Base-by-base conservation (phyloP, 2,329 filamentous ascomycete species). In the Gremmenia infestans region DNA sequence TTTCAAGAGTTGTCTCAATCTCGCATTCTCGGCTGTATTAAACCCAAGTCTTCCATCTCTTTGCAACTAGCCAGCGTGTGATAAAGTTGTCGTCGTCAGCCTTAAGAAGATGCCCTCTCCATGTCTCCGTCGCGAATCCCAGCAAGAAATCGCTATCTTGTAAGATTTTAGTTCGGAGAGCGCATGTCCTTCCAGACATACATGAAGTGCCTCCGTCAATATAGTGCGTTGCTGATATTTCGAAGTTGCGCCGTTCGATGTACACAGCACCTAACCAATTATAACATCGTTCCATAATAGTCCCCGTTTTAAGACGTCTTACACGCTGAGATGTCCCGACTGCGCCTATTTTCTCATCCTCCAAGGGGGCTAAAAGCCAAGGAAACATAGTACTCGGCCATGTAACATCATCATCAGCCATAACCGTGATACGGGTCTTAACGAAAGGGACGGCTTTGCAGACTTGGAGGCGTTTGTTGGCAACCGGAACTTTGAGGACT, bases 21-120 rank as follows among this genome's bases (percentile, higher is more conserved):
- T 93, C 89, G 66, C 89, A 93, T 70, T 93, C 89, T 48, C 81
- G 83, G 71, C 95, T 87, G 73, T 95, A 95, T 75, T 97, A 91
- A 72, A 96, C 87, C 78, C 88, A 91, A 28, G 91, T 96, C 74
- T 93, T 90, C 88, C 89, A 94, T 63, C 86, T 82, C 75, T 95
- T 87, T 63, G 84, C 88, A 67, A 96, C 91, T 68, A 96, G 81
- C 91, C 91, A 97, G 55, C 92, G 86, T 15, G 91, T 96, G 66
- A 97, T 90, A 74, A 96, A 96, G 74, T 97, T 97, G 78, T 96
- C 92, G 72, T 97, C 91, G 72, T 96, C 91, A 42, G 91, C 89
- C 68, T 96, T 96, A 60, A 96, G 80, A 67, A 90, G 91, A 74
- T 87, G 93, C 66, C 86, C 85, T 55, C 86, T 80, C 89, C 88